Base-by-base conservation (phyloP, 2,329 filamentous ascomycete genomes). In the Xylaria sp. region DNA sequence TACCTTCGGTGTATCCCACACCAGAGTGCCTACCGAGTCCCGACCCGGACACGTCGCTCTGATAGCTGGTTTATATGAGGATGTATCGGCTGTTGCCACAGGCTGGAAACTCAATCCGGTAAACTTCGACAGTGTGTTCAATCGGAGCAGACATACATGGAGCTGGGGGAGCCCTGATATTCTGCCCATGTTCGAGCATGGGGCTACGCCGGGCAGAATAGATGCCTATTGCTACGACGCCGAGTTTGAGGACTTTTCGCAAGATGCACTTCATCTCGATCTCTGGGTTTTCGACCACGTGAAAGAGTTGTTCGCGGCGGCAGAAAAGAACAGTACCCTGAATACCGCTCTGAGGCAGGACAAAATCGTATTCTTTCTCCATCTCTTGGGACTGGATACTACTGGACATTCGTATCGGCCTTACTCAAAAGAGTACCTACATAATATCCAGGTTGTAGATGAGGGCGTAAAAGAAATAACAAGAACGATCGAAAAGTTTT, bases 81-180 rank as follows among this genome's bases (percentile, higher is more conserved):
- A 99, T 84, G 96, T 99, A 1, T 98, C 96, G 40, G 92, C 96
- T 2, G 96, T 99, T 23, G 97, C 92, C 36, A 99, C 97, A 0
- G 96, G 96, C 17, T 99, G 96, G 96, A 98, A 99, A 82, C 83
- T 97, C 74, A 99, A 99, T 78, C 96, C 96, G 0, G 96, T 99
- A 77, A 92, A 98, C 78, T 99, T 99, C 77, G 96, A 99, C 82
- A 98, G 95, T 77, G 94, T 99, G 11, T 99, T 99, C 87, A 99
- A 99, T 79, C 89, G 93, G 71, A 98, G 95, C 78, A 87, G 91
- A 54, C 97, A 99, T 81, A 99, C 97, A 7, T 99, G 96, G 96
- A 97, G 94, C 80, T 99, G 96, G 96, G 96, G 96, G 2, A 97
- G 94, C 77, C 96, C 96, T 1, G 96, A 99, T 81, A 99, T 99